These are phyloP conservation scores for Phialophora expanda DNA, from an alignment of 2,329 filamentous ascomycete genomes.

Conservation along the genomic window DNA sequence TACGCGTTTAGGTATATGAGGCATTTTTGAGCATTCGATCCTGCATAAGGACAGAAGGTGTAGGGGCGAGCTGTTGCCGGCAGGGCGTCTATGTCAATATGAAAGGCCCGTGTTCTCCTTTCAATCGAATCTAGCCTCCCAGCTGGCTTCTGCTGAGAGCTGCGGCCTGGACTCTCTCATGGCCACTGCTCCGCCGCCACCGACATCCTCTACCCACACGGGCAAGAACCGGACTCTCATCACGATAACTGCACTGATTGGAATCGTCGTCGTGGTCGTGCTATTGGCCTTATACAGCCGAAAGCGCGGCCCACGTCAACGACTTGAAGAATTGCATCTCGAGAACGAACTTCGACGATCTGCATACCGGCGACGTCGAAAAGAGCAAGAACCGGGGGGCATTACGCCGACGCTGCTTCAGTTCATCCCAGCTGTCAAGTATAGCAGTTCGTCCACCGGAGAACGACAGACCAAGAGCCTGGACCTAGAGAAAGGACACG, in stretches of 20 bases:
- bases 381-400: background rate
- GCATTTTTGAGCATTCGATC: constrained; percentile 8
- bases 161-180: constrained; percentile 1
- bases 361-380: constrained; percentile 3
- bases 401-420: constrained; percentile 8
- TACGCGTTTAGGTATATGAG: background rate
- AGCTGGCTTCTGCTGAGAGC: background rate
- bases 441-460: background rate
- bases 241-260: constrained; percentile 16
- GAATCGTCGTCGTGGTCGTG: constrained; percentile 10
- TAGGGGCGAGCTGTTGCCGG: background rate
- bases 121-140: background rate
- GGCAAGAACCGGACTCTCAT: constrained; percentile 12
- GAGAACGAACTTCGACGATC: constrained; percentile 15
- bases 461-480: constrained; percentile 10
- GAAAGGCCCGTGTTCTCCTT: background rate
- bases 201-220: background rate
- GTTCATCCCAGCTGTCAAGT: constrained; percentile 12
- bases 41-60: background rate
- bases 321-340: constrained; percentile 10
- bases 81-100: background rate
- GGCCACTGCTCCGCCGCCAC: constrained; percentile 13
- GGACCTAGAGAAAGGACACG: constrained; percentile 10
- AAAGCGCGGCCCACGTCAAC: background rate
- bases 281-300: constrained; percentile 10